Base-by-base conservation (phyloP, 352 stramenopile genomes). In the Globisporangium radiosum region DNA sequence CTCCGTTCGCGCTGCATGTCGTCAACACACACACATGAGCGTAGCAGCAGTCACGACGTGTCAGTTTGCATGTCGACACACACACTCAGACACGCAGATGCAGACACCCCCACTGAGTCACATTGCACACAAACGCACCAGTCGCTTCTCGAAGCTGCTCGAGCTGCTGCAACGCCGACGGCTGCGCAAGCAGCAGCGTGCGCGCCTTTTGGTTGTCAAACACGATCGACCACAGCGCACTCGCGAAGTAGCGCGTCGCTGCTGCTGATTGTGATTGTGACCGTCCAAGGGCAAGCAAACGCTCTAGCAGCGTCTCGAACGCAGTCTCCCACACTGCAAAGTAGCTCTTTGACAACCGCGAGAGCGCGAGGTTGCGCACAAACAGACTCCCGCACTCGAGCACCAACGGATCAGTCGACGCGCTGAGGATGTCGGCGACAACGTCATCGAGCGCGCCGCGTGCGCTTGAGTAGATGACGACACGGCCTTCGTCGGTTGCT, bases 121-220 rank as follows among this genome's bases (percentile, higher is more conserved):
- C 6, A 48, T 1, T 48, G 5, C 8, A 48, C 10, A 48, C 43
- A 13, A 1, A 48, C 43, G 43, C 13, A 48, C 43, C 43, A 17
- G 43, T 48, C 14, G 42, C 58, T 14, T 19, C 37, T 7, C 74
- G 10, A 8, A 76, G 13, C 62, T 74, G 59, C 36, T 81, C 70
- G 47, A 85, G 68, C 11, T 50, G 60, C 48, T 50, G 61, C n/a
- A 82, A 52, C 13, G 68, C 60, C 4, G 61, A 42, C 38, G 71
- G 69, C 44, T 49, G 66, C 2, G 69, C 59, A 15, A 77, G 52
- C 7, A 90, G 38, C 37, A 79, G 51, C 1, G 81, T 68, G 10
- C 76, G 68, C 2, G 79, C 75, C 50, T 83, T 78, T 43, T 88
- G 78, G 58, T 87, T 86, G 68, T 90, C 81, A 40, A 75, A 84